Evolutionary conservation across 139 green algal species (phyloP).

Genomic region (Desmodesmus armatus): DNA sequence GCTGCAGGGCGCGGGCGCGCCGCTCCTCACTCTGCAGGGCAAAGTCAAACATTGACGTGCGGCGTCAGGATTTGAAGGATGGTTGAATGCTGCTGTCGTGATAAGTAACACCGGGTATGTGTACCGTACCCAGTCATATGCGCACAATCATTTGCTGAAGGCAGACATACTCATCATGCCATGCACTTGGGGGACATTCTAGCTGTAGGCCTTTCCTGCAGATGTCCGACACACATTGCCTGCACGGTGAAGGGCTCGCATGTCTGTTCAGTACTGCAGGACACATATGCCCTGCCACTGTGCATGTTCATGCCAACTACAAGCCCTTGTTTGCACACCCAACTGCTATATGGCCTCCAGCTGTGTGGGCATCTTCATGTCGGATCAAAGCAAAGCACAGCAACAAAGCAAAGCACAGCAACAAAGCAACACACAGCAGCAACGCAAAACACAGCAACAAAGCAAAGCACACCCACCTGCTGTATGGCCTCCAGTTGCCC

Average conservation of each 20-base stretch:
- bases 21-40: constrained; percentile 49
- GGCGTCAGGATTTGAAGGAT: not conserved
- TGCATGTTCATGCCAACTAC: no score
- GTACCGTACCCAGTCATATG: not conserved
- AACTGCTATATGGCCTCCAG: no score
- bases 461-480: not conserved
- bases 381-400: not conserved
- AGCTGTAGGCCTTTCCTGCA: no score
- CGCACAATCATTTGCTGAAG: not conserved
- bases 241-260: no score
- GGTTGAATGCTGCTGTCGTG: no score
- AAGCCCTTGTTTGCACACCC: no score
- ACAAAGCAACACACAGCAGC: not conserved
- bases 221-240: no score
- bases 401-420: not conserved
- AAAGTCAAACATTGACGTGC: not conserved
- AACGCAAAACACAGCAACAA: not conserved
- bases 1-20: constrained; percentile 54
- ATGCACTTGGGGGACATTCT: no score
- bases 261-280: no score
- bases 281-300: no score
- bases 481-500: constrained; percentile 23
- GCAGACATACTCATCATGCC: not conserved
- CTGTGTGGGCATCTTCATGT: not conserved
- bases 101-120: no score